Evolutionary conservation across 441 rosid genomes (phyloP), one percentile per base, ranked within the genome.

Genomic region (Flueggea neowawraea): DNA sequence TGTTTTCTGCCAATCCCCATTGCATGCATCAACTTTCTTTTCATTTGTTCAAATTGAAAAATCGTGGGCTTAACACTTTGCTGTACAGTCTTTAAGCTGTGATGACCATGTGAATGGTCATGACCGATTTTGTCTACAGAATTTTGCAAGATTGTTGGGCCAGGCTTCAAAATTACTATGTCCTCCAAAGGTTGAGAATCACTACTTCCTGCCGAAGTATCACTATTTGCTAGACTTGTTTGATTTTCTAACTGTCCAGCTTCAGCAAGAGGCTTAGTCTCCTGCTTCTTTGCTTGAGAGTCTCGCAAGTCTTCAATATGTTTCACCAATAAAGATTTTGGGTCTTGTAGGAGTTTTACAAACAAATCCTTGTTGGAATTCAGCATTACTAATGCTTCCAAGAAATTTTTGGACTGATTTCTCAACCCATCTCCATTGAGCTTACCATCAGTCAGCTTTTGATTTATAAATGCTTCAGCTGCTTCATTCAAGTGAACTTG

Each of bases 301-400:
- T 79, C 78, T 49, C 73, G 63, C 56, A 85, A 65, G 53, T 81
- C 91, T 78, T 79, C 68, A 11, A 87, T 73, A 54, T 78, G 87
- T 32, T 81, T 82, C 45, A 56, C 85, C 41, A 87, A 61, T 53
- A 87, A 68, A 45, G 90, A 90, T 70, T 78, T 73, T 22, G 92
- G 97, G 66, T 90, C 92, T 63, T 87, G 90, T 45, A 90, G 79
- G 64, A 87, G 86, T 64, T 84, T 85, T 43, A 80, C 28, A 55
- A 87, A 84, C 62, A 90, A 64, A 49, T 87, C 92, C 80, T 80
- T 85, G 73, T 90, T 90, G 5, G 85, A 85, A 71, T 87, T 85
- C 54, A 90, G 50, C 17, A 84, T 70, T 66, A 85, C 84, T 63
- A 90, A 69, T 48, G 95, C 89, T 65, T 85, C 90, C 78, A 81